A percentile compares a stretch with the other conserved stretches of the same genome.
Conservation (phyloP, 306 rosid genomes). For the Medicago ruthenica region DNA sequence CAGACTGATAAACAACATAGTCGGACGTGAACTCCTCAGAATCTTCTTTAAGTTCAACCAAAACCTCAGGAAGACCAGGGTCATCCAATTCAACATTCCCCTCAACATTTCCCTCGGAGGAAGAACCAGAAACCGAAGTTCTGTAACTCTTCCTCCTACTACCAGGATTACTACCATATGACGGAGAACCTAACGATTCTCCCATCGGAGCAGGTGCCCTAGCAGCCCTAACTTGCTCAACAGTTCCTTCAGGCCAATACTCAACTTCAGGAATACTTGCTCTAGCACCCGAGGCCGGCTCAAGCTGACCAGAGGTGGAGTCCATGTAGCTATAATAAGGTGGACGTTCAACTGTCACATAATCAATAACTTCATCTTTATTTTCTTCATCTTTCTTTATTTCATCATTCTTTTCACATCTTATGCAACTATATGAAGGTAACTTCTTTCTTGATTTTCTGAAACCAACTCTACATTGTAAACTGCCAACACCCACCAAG, state of each 20-base stretch:
- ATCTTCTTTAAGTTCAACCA: conserved; percentile 65
- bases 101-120: conserved; percentile 50
- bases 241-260: conserved; percentile 98
- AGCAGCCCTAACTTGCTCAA: conserved; percentile 81
- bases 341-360: conserved; percentile 75
- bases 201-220: conserved; percentile 84
- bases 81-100: conserved; percentile 48
- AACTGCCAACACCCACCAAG: conserved; percentile 57
- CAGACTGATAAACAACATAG: conserved; percentile 79
- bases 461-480: conserved; percentile 60
- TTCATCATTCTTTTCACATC: conserved; percentile 72
- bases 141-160: conserved; percentile 89
- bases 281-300: conserved; percentile 98
- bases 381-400: conserved; percentile 43
- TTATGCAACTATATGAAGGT: conserved; percentile 59
- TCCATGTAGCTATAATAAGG: conserved; percentile 86
- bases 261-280: conserved; percentile 90
- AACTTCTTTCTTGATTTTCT: conserved; percentile 49
- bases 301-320: conserved; percentile 93
- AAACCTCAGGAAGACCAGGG: conserved; percentile 46
- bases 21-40: conserved; percentile 63
- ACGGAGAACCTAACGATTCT: conserved; percentile 74
- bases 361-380: conserved; percentile 53
- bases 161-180: conserved; percentile 87
- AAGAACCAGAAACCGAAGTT: conserved; percentile 48